Evolutionary conservation across 2,329 filamentous ascomycete species (phyloP).

Genomic region (Pseudohalonectria lignicola): DNA sequence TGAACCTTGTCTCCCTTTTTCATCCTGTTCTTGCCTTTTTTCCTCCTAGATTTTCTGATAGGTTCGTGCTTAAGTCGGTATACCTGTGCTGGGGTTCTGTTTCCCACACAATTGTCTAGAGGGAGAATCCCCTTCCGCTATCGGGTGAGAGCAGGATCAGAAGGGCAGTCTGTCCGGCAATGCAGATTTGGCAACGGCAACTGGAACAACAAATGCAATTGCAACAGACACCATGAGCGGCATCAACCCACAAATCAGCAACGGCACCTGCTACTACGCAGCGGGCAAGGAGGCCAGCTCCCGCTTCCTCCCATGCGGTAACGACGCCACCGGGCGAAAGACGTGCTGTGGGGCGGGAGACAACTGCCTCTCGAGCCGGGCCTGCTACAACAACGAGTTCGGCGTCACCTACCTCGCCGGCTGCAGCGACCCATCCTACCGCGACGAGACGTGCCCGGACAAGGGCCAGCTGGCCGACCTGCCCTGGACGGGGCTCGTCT

Average conservation of each 20-base stretch:
- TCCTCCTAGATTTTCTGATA: too few relatives aligned
- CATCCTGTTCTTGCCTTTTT: neutral
- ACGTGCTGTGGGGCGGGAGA: constrained; percentile 11
- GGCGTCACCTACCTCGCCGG: constrained; percentile 25
- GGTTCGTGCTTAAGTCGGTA: too few relatives aligned
- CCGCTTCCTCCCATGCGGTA: constrained; percentile 12
- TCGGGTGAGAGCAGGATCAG: too few relatives aligned
- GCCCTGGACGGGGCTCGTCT: constrained; percentile 22
- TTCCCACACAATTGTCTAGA: neutral
- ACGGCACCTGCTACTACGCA: constrained; percentile 9
- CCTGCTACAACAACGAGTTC: constrained; percentile 14
- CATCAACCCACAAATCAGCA: constrained; percentile 7
- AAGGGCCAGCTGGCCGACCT: constrained; percentile 14
- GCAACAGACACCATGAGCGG: neutral
- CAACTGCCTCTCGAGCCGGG: constrained; percentile 7
- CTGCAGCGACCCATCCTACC: constrained; percentile 21
- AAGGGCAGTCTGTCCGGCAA: too few relatives aligned
- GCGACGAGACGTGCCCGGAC: constrained; percentile 19
- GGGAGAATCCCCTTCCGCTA: too few relatives aligned
- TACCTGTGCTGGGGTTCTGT: too few relatives aligned
- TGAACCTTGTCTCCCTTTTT: too few relatives aligned
- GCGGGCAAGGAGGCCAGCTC: constrained; percentile 3
- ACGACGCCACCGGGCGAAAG: constrained; percentile 5
- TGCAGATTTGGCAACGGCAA: neutral
- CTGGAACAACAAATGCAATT: neutral